A percentile compares a stretch with the other conserved stretches of the same genome.
These are phyloP conservation scores for Leccinum broughii DNA, from an alignment of 768 basidiomycete species.

Conservation along the genomic window DNA sequence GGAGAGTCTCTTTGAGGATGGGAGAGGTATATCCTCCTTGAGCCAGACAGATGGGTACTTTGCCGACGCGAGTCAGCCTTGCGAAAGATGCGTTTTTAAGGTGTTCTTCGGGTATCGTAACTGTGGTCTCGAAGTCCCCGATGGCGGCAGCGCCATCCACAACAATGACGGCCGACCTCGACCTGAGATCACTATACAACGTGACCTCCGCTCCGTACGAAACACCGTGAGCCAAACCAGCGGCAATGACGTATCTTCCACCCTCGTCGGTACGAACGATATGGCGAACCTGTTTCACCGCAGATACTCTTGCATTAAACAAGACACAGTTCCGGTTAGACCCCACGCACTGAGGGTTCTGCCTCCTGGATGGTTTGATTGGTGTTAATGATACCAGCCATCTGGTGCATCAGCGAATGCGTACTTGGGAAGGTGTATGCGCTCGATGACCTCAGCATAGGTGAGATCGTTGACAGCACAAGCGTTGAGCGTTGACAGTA, in stretches of 20 bases:
- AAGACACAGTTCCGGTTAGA: slow-evolving; percentile 21
- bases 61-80: background rate
- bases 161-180: background rate
- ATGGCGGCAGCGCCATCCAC: slow-evolving; percentile 14
- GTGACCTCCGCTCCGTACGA: slow-evolving; percentile 17
- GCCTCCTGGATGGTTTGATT: slow-evolving; percentile 20
- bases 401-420: background rate
- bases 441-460: slow-evolving; percentile 24
- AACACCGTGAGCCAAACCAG: slow-evolving; percentile 31
- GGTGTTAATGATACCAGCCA: background rate
- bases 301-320: slow-evolving; percentile 23
- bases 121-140: slow-evolving; percentile 15
- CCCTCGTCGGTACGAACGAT: background rate
- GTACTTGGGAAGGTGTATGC: slow-evolving; percentile 16
- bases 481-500: slow-evolving; percentile 17
- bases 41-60: slow-evolving; percentile 1
- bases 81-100: slow-evolving; percentile 1
- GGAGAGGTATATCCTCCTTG: background rate
- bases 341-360: slow-evolving; percentile 34
- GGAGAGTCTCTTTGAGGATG: background rate
- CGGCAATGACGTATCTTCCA: slow-evolving; percentile 20
- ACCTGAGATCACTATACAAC: slow-evolving; percentile 14
- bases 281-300: slow-evolving; percentile 10
- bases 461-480: slow-evolving; percentile 20
- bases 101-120: background rate